Evolutionary conservation across 805 yeast species (phyloP).

Genomic region (Candida koratica): DNA sequence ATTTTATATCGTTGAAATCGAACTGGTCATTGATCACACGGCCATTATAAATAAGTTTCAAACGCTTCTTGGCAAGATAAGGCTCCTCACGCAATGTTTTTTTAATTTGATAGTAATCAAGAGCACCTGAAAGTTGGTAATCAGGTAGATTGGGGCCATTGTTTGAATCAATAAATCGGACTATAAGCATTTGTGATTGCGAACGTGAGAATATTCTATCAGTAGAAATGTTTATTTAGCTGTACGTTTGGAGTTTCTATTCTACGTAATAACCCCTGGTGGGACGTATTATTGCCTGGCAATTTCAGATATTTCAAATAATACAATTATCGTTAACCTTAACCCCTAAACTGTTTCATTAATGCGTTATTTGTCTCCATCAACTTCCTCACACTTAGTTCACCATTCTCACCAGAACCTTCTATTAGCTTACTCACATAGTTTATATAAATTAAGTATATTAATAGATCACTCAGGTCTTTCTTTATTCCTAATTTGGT

Average conservation of each 20-base stretch:
- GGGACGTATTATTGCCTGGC: no score
- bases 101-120: constrained; percentile 12
- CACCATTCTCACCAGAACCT: constrained; percentile 5
- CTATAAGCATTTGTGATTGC: constrained; percentile 2
- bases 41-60: constrained; percentile 68
- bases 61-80: constrained; percentile 39
- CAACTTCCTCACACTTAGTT: constrained; percentile 6
- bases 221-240: no score
- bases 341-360: constrained; percentile 14
- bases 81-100: constrained; percentile 23
- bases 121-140: constrained; percentile 1
- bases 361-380: constrained; percentile 6
- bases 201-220: no score
- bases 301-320: background rate
- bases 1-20: constrained; percentile 44
- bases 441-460: constrained; percentile 14
- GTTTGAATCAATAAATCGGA: constrained; percentile 15
- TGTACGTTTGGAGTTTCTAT: no score
- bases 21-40: constrained; percentile 56
- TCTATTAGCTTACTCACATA: constrained; percentile 10
- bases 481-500: constrained; percentile 11
- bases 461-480: constrained; percentile 13
- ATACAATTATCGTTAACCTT: background rate
- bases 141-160: constrained; percentile 7
- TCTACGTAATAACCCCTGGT: no score